Evolutionary conservation across 2,329 filamentous ascomycete genomes (phyloP), one percentile per base, ranked within the genome.

Genomic region (Conoideocrella luteorostrata): DNA sequence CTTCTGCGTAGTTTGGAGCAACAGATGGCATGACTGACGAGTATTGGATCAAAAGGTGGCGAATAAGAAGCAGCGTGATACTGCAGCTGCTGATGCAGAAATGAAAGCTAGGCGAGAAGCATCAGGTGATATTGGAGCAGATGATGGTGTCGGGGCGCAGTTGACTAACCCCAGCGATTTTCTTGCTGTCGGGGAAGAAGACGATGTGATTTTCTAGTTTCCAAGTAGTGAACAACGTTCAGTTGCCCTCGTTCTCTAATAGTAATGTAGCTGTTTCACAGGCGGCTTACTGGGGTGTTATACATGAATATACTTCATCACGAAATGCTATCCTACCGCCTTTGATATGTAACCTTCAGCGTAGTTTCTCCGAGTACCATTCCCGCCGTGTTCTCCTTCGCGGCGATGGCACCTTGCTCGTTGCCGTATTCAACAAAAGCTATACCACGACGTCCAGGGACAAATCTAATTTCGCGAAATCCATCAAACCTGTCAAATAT

Each of bases 391-490:
- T 84, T 88, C 72, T 97, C 91, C 74, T 95, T 97, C 15, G 93
- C 93, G 43, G 82, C 84, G 56, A 95, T 95, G 22, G 93, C 90
- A 33, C 88, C 89, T 38, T 83, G 77, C 68, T 97, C 89, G 52
- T 80, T 82, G 57, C 95, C 88, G 68, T 97, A 98, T 66, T 98
- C 93, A 47, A 96, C 88, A 64, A 98, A 98, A 1, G 89, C 93
- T 63, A 98, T 90, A 3, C 88, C 88, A 51, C 80, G 84, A 41
- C 91, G 75, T 23, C 88, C 86, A 5, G 91, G 90, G 36, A 97
- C 91, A 61, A 88, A 67, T 57, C 93, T 81, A 36, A 96, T 87
- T 70, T 98, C 93, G 61, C 84, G 85, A 72, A 98, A 96, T 21
- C 91, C 91, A 50, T 95, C 87, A 69, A 94, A 98, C 39, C 86